A percentile compares a stretch with the other conserved stretches of the same genome.
These are phyloP conservation scores for Chamaecrista fasciculata DNA, from an alignment of 306 rosid species.

Conservation along the genomic window DNA sequence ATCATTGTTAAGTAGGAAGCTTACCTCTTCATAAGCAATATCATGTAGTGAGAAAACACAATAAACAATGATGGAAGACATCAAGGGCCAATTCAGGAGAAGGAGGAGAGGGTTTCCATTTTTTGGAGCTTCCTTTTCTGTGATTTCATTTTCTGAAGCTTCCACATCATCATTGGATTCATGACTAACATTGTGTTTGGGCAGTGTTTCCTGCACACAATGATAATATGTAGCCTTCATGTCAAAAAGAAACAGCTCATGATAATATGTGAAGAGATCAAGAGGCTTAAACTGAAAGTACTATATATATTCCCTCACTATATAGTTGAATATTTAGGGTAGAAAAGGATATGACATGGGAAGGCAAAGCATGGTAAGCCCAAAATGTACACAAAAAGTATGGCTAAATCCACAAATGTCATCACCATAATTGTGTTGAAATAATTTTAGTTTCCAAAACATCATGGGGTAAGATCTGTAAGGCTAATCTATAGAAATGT, in stretches of 20 bases:
- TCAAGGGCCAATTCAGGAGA: slow-evolving; percentile 76
- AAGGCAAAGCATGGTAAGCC: no score
- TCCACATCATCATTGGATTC: slow-evolving; percentile 36
- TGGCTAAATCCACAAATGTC: not conserved
- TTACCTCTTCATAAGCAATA: slow-evolving; percentile 83
- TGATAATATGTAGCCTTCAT: not conserved
- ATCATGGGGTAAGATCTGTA: not conserved
- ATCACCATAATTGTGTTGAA: no score
- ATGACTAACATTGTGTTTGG: slow-evolving; percentile 40
- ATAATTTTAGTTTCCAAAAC: not conserved
- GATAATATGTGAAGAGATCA: no score
- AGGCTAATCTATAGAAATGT: not conserved
- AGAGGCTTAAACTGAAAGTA: no score
- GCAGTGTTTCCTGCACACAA: slow-evolving; percentile 86
- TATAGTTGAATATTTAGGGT: no score
- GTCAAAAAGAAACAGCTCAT: not conserved
- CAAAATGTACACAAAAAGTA: no score
- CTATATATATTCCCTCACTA: no score
- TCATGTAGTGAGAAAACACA: slow-evolving; percentile 74
- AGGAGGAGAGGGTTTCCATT: slow-evolving; percentile 62
- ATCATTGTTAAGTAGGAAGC: slow-evolving; percentile 6
- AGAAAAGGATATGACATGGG: no score
- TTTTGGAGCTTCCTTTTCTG: slow-evolving; percentile 21
- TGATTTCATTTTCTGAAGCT: slow-evolving; percentile 49
- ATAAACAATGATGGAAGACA: slow-evolving; percentile 70